A percentile compares a stretch with the other conserved stretches of the same genome.
phyloP scores from a whole-genome alignment of 2,329 filamentous ascomycete species.

The Trichoderma sp. region DNA sequence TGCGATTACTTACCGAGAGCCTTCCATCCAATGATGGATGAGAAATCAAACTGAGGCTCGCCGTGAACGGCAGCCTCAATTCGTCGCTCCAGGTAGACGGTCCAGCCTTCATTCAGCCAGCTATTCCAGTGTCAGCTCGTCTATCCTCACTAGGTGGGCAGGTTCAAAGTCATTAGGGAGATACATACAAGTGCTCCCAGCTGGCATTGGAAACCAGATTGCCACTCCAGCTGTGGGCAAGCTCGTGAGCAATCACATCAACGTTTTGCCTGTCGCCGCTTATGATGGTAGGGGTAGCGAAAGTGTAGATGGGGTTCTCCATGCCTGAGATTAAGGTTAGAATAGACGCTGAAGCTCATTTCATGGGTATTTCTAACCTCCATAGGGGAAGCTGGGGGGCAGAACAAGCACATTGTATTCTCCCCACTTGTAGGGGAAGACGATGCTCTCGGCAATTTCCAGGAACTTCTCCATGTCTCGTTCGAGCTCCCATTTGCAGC shows the following conservation, averaged over 20 bases:
- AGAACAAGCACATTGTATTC: slow-evolving; percentile 93
- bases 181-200: slow-evolving; percentile 76
- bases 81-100: slow-evolving; percentile 88
- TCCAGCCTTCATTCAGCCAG: slow-evolving; percentile 84
- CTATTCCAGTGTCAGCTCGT: slow-evolving; percentile 40
- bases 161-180: too few relatives aligned
- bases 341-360: not conserved
- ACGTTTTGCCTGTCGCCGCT: slow-evolving; percentile 89
- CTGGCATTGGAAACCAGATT: slow-evolving; percentile 79
- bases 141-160: not conserved
- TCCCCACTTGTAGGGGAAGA: slow-evolving; percentile 92
- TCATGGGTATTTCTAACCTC: slow-evolving; percentile 55
- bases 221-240: slow-evolving; percentile 81
- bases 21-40: slow-evolving; percentile 95
- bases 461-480: slow-evolving; percentile 91
- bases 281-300: slow-evolving; percentile 92
- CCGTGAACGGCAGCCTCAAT: slow-evolving; percentile 79
- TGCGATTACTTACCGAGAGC: slow-evolving; percentile 59
- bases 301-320: slow-evolving; percentile 95
- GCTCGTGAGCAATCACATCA: slow-evolving; percentile 91
- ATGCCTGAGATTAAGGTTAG: slow-evolving; percentile 56
- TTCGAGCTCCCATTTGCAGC: slow-evolving; percentile 89
- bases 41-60: slow-evolving; percentile 87
- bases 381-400: slow-evolving; percentile 88
- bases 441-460: slow-evolving; percentile 76